phyloP scores from a whole-genome alignment of 1,284 basidiomycete species.

The Mycena sp. region DNA sequence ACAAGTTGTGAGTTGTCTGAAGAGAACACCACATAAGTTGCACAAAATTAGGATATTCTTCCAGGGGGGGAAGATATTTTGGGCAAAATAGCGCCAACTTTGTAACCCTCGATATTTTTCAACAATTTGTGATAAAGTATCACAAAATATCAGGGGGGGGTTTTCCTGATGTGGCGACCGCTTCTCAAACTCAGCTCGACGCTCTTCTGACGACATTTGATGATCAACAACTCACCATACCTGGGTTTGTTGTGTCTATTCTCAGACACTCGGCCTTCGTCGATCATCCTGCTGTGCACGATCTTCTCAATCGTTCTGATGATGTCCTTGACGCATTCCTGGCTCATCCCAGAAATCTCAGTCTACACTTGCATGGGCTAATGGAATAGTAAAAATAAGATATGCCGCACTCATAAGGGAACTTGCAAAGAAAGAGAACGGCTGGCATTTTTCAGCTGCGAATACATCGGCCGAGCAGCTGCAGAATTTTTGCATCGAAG shows the following conservation, averaged over 20 bases:
- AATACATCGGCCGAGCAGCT: constrained; percentile 22
- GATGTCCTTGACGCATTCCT: background rate
- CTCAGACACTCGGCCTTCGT: background rate
- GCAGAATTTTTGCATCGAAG: constrained; percentile 24
- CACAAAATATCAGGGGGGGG: too few relatives aligned
- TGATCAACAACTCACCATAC: background rate
- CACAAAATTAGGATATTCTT: too few relatives aligned
- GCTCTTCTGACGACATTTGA: background rate
- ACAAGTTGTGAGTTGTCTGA: too few relatives aligned
- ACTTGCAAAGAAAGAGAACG: constrained; percentile 22
- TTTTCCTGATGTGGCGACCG: background rate
- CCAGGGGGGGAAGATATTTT: too few relatives aligned
- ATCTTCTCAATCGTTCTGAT: background rate
- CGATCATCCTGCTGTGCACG: background rate
- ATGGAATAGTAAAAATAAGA: background rate
- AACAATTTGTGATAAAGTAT: too few relatives aligned
- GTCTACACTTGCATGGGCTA: background rate
- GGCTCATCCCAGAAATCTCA: background rate
- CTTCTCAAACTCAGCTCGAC: background rate
- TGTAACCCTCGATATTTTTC: too few relatives aligned
- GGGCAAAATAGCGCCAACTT: too few relatives aligned
- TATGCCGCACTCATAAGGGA: background rate
- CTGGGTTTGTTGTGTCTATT: background rate
- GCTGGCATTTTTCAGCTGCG: constrained; percentile 33
- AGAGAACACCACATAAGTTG: too few relatives aligned